Percentiles rank a stretch among this genome's conserved stretches.
phyloP scores from a whole-genome alignment of 768 basidiomycete genomes.

The Roridomyces roridus region DNA sequence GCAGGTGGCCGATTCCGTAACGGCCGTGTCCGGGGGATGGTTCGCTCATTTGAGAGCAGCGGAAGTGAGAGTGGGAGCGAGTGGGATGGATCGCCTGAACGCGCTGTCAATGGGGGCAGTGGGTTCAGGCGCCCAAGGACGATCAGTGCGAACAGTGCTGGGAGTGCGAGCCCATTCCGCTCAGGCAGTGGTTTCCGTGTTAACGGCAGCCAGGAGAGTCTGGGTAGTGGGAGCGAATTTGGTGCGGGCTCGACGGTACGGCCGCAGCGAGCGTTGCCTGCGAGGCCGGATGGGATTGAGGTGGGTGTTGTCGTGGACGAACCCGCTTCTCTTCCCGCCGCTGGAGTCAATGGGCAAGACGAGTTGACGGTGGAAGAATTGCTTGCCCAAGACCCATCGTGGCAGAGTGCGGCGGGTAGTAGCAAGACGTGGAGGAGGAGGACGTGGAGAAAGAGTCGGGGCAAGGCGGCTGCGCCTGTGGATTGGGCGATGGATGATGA shows the following conservation, averaged over 20 bases:
- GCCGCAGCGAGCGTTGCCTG: constrained; percentile 11
- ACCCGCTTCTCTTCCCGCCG: not conserved
- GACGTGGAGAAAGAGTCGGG: not conserved
- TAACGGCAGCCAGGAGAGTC: not conserved
- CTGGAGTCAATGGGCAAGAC: not conserved
- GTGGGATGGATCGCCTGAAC: constrained; percentile 16
- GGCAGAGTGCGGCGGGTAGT: not conserved
- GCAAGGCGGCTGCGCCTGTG: not conserved
- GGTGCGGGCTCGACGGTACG: constrained; percentile 7
- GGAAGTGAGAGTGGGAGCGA: constrained; percentile 20
- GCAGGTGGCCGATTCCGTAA: constrained; percentile 12
- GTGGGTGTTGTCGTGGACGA: not conserved
- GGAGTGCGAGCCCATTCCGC: not conserved
- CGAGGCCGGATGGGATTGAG: constrained; percentile 6
- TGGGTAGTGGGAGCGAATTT: not conserved
- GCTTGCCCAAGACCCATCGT: constrained; percentile 8
- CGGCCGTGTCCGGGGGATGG: constrained; percentile 25
- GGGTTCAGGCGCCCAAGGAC: not conserved
- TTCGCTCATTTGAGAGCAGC: constrained; percentile 25
- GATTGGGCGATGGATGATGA: not conserved
- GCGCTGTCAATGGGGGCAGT: constrained; percentile 1
- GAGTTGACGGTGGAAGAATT: constrained; percentile 24
- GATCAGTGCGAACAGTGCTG: not conserved
- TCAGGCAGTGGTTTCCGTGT: not conserved
- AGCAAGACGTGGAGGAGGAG: constrained; percentile 2